Conservation (phyloP, 2,329 filamentous ascomycete genomes). For the Claviceps maximensis region DNA sequence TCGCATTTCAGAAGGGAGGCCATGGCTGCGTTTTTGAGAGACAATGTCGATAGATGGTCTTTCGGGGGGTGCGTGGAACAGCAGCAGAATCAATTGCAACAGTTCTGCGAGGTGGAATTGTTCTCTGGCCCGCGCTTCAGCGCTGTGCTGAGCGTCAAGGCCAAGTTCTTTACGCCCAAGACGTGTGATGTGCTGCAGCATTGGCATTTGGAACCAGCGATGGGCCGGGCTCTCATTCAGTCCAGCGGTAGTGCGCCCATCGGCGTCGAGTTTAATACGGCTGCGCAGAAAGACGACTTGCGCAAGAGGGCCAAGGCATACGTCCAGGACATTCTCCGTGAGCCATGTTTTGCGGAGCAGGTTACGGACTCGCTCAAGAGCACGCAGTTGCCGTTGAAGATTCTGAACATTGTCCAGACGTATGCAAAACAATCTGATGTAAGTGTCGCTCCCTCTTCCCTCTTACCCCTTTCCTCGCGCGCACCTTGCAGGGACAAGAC, state of each 20-base stretch:
- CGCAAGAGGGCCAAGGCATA: slow-evolving; percentile 35
- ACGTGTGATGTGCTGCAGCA: slow-evolving; percentile 35
- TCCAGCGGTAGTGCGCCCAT: slow-evolving; percentile 33
- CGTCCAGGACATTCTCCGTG: slow-evolving; percentile 32
- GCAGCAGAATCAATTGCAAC: not conserved
- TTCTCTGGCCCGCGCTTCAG: slow-evolving; percentile 33
- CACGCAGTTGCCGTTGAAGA: slow-evolving; percentile 31
- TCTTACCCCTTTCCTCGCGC: not conserved
- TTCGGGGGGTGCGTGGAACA: slow-evolving; percentile 25
- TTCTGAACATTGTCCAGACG: slow-evolving; percentile 34
- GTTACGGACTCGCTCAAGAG: slow-evolving; percentile 33
- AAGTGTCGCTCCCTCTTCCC: slow-evolving; percentile 9
- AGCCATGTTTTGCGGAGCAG: slow-evolving; percentile 35
- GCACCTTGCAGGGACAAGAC: not conserved
- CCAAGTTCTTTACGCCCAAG: slow-evolving; percentile 39
- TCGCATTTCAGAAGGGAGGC: slow-evolving; percentile 36
- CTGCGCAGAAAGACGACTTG: slow-evolving; percentile 30
- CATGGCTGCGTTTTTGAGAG: slow-evolving; percentile 32
- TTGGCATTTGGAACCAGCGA: slow-evolving; percentile 30
- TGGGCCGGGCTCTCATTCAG: slow-evolving; percentile 27
- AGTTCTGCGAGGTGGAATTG: slow-evolving; percentile 31
- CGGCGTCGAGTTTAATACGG: slow-evolving; percentile 32
- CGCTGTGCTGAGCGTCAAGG: slow-evolving; percentile 31
- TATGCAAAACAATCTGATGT: slow-evolving; percentile 34
- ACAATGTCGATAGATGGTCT: slow-evolving; percentile 36